Evolutionary conservation across 1,139 yeast species (phyloP).

Genomic region (Suhomyces choctaworum): DNA sequence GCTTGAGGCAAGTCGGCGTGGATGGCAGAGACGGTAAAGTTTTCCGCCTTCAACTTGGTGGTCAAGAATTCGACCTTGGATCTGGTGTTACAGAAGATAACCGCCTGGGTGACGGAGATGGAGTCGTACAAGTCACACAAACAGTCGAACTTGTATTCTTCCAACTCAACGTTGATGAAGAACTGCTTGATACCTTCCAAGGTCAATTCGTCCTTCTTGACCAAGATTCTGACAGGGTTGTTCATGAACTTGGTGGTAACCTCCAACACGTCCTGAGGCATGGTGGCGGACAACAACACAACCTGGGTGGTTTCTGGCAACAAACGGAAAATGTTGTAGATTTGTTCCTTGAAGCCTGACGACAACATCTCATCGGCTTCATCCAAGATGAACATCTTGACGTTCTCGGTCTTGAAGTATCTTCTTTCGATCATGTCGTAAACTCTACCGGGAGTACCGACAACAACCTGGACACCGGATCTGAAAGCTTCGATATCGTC

Average conservation of each 20-base stretch:
- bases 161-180: constrained; percentile 91
- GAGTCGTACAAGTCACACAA: constrained; percentile 96
- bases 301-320: constrained; percentile 96
- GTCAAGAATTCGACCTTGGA: constrained; percentile 94
- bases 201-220: constrained; percentile 97
- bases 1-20: constrained; percentile 97
- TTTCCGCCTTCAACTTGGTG: constrained; percentile 77
- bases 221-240: constrained; percentile 95
- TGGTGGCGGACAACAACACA: constrained; percentile 93
- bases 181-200: constrained; percentile 98
- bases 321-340: constrained; percentile 92
- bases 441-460: constrained; percentile 99
- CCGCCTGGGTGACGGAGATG: constrained; percentile 97
- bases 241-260: constrained; percentile 97
- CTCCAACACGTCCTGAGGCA: constrained; percentile 96
- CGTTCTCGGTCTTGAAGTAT: constrained; percentile 80
- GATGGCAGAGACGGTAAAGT: constrained; percentile 95
- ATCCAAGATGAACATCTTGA: constrained; percentile 97
- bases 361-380: constrained; percentile 99
- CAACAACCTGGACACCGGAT: constrained; percentile 93
- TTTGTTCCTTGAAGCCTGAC: constrained; percentile 96
- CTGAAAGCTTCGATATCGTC: constrained; percentile 93
- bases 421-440: constrained; percentile 96
- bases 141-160: constrained; percentile 92
- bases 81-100: constrained; percentile 99